These are phyloP conservation scores for Xylaria sp. DNA, from an alignment of 2,329 filamentous ascomycete genomes.

Conservation along the genomic window DNA sequence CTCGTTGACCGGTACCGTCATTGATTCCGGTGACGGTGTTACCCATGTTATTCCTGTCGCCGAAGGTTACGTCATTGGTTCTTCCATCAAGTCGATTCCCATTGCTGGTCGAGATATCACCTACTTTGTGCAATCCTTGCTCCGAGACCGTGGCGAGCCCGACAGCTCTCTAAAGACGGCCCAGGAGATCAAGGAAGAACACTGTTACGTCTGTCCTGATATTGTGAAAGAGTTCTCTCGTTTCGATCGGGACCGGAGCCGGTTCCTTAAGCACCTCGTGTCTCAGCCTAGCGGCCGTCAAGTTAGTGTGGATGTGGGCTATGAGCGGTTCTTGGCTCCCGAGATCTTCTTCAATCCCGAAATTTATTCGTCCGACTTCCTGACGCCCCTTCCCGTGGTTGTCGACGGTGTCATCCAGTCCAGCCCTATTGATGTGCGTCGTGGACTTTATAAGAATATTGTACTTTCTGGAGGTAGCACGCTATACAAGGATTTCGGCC, in stretches of 20 bases:
- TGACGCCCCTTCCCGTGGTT: slow-evolving; percentile 91
- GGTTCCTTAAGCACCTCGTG: slow-evolving; percentile 90
- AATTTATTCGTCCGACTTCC: slow-evolving; percentile 98
- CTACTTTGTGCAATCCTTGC: slow-evolving; percentile 95
- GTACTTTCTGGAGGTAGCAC: slow-evolving; percentile 96
- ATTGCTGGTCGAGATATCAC: slow-evolving; percentile 98
- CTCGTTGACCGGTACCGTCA: slow-evolving; percentile 95
- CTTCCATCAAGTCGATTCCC: slow-evolving; percentile 98
- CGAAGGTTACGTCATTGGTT: slow-evolving; percentile 98
- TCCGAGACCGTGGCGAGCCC: slow-evolving; percentile 93
- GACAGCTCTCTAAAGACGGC: slow-evolving; percentile 97
- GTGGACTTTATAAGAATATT: slow-evolving; percentile 99
- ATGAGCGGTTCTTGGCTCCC: slow-evolving; percentile 95
- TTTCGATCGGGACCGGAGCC: slow-evolving; percentile 90
- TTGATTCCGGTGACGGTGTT: slow-evolving; percentile 98
- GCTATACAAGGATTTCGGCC: slow-evolving; percentile 97
- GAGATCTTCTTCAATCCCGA: slow-evolving; percentile 99
- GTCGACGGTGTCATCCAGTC: slow-evolving; percentile 98
- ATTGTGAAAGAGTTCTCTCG: slow-evolving; percentile 98
- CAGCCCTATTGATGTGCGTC: slow-evolving; percentile 94
- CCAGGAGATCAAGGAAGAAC: slow-evolving; percentile 97
- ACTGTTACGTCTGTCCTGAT: slow-evolving; percentile 97
- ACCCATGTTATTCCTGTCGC: slow-evolving; percentile 99
- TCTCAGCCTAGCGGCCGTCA: slow-evolving; percentile 84
- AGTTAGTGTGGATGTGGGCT: slow-evolving; percentile 89